Conservation (phyloP, 1,284 basidiomycete species). For the Cryptococcus sp. region DNA sequence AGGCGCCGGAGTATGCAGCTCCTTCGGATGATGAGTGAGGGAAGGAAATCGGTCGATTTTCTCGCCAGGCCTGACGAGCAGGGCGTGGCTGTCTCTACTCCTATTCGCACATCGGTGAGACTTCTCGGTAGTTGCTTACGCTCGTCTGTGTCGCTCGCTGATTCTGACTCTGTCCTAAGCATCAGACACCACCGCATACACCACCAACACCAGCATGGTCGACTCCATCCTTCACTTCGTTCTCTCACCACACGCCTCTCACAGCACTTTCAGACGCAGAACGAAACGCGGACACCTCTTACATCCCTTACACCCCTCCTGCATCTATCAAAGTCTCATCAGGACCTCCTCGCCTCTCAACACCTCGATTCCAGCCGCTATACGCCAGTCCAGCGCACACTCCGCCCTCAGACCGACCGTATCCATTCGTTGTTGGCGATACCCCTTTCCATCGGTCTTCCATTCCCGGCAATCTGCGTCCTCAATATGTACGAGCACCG, state of each 20-base stretch:
- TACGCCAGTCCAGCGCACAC: not conserved
- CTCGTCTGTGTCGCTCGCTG: not conserved
- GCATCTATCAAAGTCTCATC: not conserved
- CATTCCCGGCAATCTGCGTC: not conserved
- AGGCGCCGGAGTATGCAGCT: conserved; percentile 14
- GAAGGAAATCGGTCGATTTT: not conserved
- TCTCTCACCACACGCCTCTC: too few species aligned
- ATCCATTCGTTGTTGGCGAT: not conserved
- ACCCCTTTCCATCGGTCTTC: not conserved
- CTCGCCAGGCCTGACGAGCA: not conserved
- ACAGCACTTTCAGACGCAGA: too few species aligned
- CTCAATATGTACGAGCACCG: not conserved
- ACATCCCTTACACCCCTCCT: not conserved
- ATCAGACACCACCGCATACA: not conserved
- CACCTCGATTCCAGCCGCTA: not conserved
- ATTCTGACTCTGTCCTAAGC: not conserved
- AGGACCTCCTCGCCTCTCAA: conserved; percentile 1
- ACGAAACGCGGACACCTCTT: not conserved
- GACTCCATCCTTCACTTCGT: not conserved
- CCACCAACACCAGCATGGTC: not conserved
- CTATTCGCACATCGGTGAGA: not conserved
- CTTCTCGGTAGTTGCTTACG: not conserved
- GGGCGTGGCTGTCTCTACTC: not conserved
- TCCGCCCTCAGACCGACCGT: not conserved
- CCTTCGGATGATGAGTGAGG: conserved; percentile 4